These are phyloP conservation scores for Coprinopsis cinerea DNA, from an alignment of 768 basidiomycete species.

Conservation along the genomic window DNA sequence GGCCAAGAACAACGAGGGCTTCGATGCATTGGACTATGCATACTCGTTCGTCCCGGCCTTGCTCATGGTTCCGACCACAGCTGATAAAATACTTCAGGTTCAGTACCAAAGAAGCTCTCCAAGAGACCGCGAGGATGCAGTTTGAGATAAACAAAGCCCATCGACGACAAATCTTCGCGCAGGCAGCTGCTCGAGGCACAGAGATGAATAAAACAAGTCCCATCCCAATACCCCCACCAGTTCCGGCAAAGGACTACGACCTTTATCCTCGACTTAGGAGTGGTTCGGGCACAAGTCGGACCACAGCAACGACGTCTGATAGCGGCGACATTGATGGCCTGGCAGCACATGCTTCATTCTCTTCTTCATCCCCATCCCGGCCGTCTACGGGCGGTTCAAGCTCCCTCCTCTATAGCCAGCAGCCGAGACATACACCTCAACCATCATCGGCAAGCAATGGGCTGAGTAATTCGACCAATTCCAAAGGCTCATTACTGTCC, in stretches of 20 bases:
- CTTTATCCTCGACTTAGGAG: conserved; percentile 59
- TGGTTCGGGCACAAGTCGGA: conserved; percentile 76
- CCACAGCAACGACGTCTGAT: conserved; percentile 62
- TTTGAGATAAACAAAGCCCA: conserved; percentile 77
- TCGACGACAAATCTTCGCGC: conserved; percentile 64
- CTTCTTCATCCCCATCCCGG: conserved; percentile 61
- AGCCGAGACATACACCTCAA: conserved; percentile 21
- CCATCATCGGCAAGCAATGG: conserved; percentile 25
- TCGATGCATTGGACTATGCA: conserved; percentile 89
- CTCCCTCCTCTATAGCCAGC: conserved; percentile 34
- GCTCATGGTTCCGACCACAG: background rate
- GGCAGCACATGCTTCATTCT: conserved; percentile 48
- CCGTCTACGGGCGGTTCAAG: conserved; percentile 38
- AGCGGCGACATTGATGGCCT: conserved; percentile 56
- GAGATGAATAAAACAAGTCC: conserved; percentile 49
- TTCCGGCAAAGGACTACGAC: conserved; percentile 41
- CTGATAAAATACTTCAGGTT: conserved; percentile 34
- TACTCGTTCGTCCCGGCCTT: conserved; percentile 56
- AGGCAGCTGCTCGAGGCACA: conserved; percentile 61
- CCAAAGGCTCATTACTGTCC: conserved; percentile 30
- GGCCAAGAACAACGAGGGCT: conserved; percentile 85
- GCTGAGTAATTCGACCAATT: background rate
- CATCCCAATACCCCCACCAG: conserved; percentile 37
- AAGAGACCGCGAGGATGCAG: conserved; percentile 74
- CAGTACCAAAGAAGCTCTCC: conserved; percentile 69